Evolutionary conservation across 805 yeast genomes (phyloP).

Genomic region (Suhomyces tanzawaensis): DNA sequence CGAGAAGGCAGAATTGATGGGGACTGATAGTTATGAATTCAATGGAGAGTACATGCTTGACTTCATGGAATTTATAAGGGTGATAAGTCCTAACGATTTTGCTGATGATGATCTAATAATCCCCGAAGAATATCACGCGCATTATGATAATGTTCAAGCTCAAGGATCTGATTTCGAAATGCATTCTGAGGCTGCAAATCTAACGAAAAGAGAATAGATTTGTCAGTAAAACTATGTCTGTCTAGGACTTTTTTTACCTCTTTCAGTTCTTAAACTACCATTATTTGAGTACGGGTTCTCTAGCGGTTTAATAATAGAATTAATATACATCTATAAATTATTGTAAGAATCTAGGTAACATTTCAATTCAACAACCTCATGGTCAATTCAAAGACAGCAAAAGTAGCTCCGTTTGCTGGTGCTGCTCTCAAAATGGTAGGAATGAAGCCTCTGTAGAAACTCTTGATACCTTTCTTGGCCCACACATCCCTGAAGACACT

Average conservation of each 20-base stretch:
- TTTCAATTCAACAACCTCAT: slow-evolving; percentile 57
- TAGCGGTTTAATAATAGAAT: background rate
- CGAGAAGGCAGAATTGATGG: slow-evolving; percentile 34
- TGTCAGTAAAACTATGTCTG: no score
- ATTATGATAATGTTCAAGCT: slow-evolving; percentile 3
- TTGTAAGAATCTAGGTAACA: background rate
- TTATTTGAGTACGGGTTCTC: background rate
- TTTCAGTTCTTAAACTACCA: background rate
- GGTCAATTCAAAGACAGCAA: slow-evolving; percentile 87
- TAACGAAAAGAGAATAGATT: slow-evolving; percentile 3
- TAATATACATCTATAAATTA: background rate
- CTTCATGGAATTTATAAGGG: slow-evolving; percentile 39
- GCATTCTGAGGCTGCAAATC: slow-evolving; percentile 1
- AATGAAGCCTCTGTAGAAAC: slow-evolving; percentile 85
- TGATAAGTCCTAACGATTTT: slow-evolving; percentile 36
- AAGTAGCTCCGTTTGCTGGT: slow-evolving; percentile 97
- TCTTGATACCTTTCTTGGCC: slow-evolving; percentile 61
- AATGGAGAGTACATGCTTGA: slow-evolving; percentile 41
- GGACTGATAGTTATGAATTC: slow-evolving; percentile 39
- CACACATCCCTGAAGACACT: slow-evolving; percentile 57
- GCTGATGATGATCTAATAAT: slow-evolving; percentile 16
- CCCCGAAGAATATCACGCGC: background rate
- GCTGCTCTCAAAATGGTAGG: slow-evolving; percentile 96
- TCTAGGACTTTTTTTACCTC: no score
- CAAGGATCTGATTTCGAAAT: slow-evolving; percentile 10